A percentile compares a stretch with the other conserved stretches of the same genome.
phyloP scores from a whole-genome alignment of 139 green algal species.

The Pedinophyceae sp. region DNA sequence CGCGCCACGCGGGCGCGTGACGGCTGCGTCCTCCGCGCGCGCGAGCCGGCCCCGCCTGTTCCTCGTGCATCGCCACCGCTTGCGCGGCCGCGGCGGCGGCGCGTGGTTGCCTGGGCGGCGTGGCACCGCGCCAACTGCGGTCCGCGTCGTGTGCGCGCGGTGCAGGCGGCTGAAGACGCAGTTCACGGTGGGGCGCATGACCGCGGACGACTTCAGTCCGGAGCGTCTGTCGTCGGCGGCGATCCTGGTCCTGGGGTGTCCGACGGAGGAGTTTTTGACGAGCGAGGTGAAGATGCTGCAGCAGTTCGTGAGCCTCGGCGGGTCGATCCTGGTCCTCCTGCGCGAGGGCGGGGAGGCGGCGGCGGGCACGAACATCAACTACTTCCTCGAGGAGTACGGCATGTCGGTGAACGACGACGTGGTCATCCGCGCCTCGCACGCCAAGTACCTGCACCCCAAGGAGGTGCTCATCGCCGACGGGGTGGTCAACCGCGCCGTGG shows the following conservation, averaged over 20 bases:
- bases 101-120: too few species aligned
- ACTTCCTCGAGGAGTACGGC: conserved; percentile 58
- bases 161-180: conserved; percentile 23
- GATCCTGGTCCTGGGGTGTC: conserved; percentile 54
- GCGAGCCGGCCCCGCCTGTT: too few species aligned
- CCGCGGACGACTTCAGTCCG: conserved; percentile 15
- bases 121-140: neutral
- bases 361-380: conserved; percentile 61
- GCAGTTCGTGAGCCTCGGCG: conserved; percentile 36
- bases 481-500: conserved; percentile 55
- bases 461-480: conserved; percentile 62
- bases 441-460: conserved; percentile 77
- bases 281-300: conserved; percentile 43
- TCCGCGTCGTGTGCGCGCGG: conserved; percentile 15
- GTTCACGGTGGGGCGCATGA: conserved; percentile 11
- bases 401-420: conserved; percentile 49
- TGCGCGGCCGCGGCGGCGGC: too few species aligned
- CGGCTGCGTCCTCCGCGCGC: too few species aligned
- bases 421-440: conserved; percentile 46
- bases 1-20: too few species aligned
- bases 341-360: conserved; percentile 39
- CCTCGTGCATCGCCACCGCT: too few species aligned
- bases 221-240: conserved; percentile 23
- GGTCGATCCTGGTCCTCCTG: conserved; percentile 44
- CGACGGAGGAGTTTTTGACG: conserved; percentile 39